phyloP scores from a whole-genome alignment of 1,139 yeast genomes.

The Entelexis sorbosivorans region DNA sequence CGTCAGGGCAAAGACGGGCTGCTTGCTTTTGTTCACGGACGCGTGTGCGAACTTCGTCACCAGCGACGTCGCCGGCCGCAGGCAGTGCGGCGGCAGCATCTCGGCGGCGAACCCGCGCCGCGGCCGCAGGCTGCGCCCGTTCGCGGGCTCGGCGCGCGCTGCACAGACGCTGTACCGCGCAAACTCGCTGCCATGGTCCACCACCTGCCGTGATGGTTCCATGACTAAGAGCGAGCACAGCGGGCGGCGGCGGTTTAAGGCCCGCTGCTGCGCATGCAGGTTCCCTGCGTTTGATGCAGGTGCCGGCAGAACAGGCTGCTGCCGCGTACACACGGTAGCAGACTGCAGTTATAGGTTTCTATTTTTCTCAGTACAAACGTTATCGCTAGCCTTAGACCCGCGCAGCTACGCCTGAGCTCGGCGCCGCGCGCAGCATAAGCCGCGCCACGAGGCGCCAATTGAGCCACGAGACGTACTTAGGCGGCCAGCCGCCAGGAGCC shows the following conservation, averaged over 20 bases:
- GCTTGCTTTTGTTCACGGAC: constrained; percentile 82
- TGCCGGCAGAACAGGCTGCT: too few species aligned
- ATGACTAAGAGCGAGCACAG: background rate
- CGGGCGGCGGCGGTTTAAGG: background rate
- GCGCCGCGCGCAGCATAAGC: too few species aligned
- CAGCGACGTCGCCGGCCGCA: constrained; percentile 41
- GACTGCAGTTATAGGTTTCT: too few species aligned
- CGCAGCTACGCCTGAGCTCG: too few species aligned
- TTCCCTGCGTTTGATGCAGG: too few species aligned
- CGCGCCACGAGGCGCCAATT: too few species aligned
- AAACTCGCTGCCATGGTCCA: constrained; percentile 79
- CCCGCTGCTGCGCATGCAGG: too few species aligned
- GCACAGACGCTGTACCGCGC: constrained; percentile 60
- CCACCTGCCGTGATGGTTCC: constrained; percentile 41
- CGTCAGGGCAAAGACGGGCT: constrained; percentile 77
- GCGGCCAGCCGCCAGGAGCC: too few species aligned
- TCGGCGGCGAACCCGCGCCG: constrained; percentile 66
- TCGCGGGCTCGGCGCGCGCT: constrained; percentile 31
- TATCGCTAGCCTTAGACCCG: too few species aligned
- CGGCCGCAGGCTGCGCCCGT: constrained; percentile 56
- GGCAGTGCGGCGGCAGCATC: constrained; percentile 60
- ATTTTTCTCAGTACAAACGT: too few species aligned
- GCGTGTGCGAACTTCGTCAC: constrained; percentile 75
- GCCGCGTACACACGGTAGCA: too few species aligned
- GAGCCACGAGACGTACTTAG: too few species aligned